Evolutionary conservation across 2,329 filamentous ascomycete genomes (phyloP), one percentile per base, ranked within the genome.

Genomic region (Exophiala lecanii-corni): DNA sequence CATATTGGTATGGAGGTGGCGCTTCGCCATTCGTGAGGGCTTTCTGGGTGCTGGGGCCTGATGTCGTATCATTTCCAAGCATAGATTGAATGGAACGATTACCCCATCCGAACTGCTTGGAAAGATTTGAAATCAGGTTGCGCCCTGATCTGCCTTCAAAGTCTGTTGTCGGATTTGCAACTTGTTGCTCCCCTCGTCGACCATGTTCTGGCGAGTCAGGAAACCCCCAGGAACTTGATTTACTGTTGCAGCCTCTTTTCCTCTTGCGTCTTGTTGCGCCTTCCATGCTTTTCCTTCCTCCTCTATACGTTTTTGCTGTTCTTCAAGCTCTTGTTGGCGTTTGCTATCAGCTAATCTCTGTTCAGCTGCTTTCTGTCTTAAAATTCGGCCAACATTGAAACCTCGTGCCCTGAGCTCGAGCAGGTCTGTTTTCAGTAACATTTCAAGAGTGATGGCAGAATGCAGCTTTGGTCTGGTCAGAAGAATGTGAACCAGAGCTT

Each of bases 301-400:
- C 43, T 79, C 75, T 16, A 89, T 79, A 23, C 74, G 74, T 58
- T 79, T 77, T 52, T 83, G 78, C 58, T 94, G 87, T 36, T 79
- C 78, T 50, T 86, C 84, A 4, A 89, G 63, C 25, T 85, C 81
- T 57, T 82, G 82, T 57, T 84, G 81, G 36, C 86, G 78, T 61
- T 88, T 81, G 56, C 86, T 84, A 59, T 96, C 89, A 0, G 88
- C 89, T 52, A 97, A 81, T 39, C 86, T 79, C 4, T 87, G 86
- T 63, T 97, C 89, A 2, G 86, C 86, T 15, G 85, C 88, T 67
- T 94, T 94, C 41, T 84, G 84, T 26, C 87, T 80, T 16, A 98
- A 73, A 50, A 98, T 97, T 37, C 92, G 84, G 59, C 96, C 88
- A 28, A 98, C 92, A 55, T 98, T 97, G 71, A 96, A 97, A 2